A percentile compares a stretch with the other conserved stretches of the same genome.
Evolutionary conservation across 352 stramenopile genomes (phyloP).

Genomic region (Globisporangium polare): DNA sequence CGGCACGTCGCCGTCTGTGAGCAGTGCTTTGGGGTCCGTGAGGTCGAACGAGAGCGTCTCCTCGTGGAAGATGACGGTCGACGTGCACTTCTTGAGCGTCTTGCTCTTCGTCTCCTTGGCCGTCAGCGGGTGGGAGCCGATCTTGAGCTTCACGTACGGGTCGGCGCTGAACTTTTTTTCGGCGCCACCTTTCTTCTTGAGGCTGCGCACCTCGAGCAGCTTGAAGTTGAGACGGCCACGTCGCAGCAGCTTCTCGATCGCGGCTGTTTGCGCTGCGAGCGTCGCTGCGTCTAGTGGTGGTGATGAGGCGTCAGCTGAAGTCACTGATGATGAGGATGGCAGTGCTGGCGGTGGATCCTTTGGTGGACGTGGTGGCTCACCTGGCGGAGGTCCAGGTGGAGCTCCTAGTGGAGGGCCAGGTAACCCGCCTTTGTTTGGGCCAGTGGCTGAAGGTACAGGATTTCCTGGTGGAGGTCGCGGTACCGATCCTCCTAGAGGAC

Average conservation of each 20-base stretch:
- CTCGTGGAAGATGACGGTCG: slow-evolving; percentile 83
- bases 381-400: slow-evolving; percentile 42
- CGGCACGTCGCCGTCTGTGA: slow-evolving; percentile 69
- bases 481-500: slow-evolving; percentile 17
- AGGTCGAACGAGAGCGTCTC: slow-evolving; percentile 83
- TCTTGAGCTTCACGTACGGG: slow-evolving; percentile 75
- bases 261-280: background rate
- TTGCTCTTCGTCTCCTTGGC: slow-evolving; percentile 73
- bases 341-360: slow-evolving; percentile 36
- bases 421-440: slow-evolving; percentile 9
- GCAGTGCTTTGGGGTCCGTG: slow-evolving; percentile 60
- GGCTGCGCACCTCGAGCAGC: slow-evolving; percentile 55
- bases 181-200: slow-evolving; percentile 52
- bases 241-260: slow-evolving; percentile 51
- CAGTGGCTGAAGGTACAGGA: slow-evolving; percentile 7
- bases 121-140: slow-evolving; percentile 70
- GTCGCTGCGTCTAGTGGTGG: background rate
- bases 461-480: slow-evolving; percentile 20
- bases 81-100: slow-evolving; percentile 78
- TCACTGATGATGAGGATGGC: background rate
- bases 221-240: slow-evolving; percentile 69
- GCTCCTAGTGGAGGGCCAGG: slow-evolving; percentile 39
- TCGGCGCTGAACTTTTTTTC: slow-evolving; percentile 78
- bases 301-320: background rate
- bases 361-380: slow-evolving; percentile 44